Evolutionary conservation across 2,329 filamentous ascomycete species (phyloP), one percentile per base, ranked within the genome.

Genomic region (Fusarium sp.): DNA sequence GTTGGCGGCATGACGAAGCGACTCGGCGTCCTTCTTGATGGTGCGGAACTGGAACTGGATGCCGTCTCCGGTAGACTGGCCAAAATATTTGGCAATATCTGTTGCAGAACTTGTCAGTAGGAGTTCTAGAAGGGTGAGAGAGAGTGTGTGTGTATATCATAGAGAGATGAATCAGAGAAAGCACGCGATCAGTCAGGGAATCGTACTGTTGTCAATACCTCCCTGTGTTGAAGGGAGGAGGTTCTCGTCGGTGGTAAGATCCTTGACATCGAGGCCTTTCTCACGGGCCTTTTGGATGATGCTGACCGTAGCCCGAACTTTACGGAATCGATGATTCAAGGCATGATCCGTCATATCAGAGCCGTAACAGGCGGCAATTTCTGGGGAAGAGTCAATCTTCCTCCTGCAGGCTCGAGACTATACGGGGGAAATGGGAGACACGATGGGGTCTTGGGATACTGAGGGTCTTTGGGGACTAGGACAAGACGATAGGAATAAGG

Each of bases 31-130:
- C 35, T 80, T 80, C 76, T 87, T 88, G 77, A 89, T 84, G 24
- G 75, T 64, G 2, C 88, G 84, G 72, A 90, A 89, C 71, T 89
- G 87, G 74, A 87, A 90, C 68, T 85, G 83, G n/a, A 90, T 83
- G 11, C 88, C 88, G 21, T 83, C 83, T 1, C 81, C 74, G 0
- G 87, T 90, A 6, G 85, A 88, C 58, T 88, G 86, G 26, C 87
- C 88, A 67, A 88, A 90, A 76, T 86, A 85, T 63, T 84, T 86
- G 63, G 85, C 84, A 50, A 90, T 89, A 42, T 88, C 88, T 90
- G 49, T 13, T n/a, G 39, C 10, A 38, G 15, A 28, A 39, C 12
- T 21, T 56, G 52, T 68, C 23, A 68, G 66, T 28, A 29, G 38
- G 16, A 38, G 37, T 23, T 49, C 6, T 13, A 5, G 20, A 24